Evolutionary conservation across 495 filamentous ascomycete species (phyloP).

Genomic region (Cercophora samala): DNA sequence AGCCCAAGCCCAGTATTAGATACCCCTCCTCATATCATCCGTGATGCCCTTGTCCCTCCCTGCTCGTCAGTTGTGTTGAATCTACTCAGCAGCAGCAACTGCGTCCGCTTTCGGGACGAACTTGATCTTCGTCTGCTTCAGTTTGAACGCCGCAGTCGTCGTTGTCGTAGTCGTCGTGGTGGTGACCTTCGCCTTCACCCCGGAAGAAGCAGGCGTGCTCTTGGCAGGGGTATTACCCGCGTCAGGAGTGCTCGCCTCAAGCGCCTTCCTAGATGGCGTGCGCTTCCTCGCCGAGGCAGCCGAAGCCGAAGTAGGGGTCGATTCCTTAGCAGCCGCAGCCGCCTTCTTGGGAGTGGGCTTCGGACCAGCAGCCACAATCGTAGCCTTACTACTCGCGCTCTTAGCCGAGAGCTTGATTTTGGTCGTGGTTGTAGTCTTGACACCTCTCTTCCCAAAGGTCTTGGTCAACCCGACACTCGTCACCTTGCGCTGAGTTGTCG

Average conservation of each 20-base stretch:
- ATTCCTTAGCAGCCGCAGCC: not conserved
- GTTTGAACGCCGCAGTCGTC: not conserved
- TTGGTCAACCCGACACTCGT: constrained; percentile 3
- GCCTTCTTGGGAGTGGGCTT: not conserved
- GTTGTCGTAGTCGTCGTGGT: not conserved
- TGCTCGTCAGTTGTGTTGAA: not conserved
- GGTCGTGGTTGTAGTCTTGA: not conserved
- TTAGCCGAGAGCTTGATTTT: not conserved
- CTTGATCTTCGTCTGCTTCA: not conserved
- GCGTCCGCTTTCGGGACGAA: not conserved
- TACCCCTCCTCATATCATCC: not conserved
- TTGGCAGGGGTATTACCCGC: not conserved
- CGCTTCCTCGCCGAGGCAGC: constrained; percentile 17
- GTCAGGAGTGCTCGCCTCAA: constrained; percentile 10
- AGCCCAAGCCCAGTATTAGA: not conserved
- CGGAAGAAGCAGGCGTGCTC: not conserved
- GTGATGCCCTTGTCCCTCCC: not conserved
- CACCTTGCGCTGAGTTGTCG: not conserved
- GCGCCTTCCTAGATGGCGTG: constrained; percentile 27
- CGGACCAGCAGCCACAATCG: not conserved
- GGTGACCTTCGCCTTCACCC: not conserved
- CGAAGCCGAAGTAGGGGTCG: not conserved
- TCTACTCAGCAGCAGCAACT: not conserved
- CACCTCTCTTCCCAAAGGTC: not conserved
- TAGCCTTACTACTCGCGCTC: not conserved